phyloP scores from a whole-genome alignment of 768 basidiomycete species.

The Psilocybe subaeruginosa region DNA sequence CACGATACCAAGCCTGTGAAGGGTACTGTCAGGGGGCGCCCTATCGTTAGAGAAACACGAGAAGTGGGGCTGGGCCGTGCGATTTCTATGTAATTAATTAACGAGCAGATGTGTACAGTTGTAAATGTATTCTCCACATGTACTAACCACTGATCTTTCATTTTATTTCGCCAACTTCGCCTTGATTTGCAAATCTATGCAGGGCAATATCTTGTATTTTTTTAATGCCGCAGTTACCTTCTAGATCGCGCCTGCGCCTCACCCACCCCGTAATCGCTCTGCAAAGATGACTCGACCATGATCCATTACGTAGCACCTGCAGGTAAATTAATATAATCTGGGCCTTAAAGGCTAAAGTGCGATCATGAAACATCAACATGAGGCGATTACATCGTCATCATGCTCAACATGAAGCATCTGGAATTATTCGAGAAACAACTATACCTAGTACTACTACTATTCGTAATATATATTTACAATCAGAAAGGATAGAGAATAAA shows the following conservation, averaged over 20 bases:
- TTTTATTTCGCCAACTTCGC: background rate
- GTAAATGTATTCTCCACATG: constrained; percentile 4
- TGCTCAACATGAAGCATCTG: background rate
- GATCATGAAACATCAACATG: constrained; percentile 2
- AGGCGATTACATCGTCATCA: background rate
- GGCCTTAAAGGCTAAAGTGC: constrained; percentile 6
- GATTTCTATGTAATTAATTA: constrained; percentile 71
- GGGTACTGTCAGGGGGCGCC: constrained; percentile 63
- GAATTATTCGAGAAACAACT: background rate
- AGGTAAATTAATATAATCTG: background rate
- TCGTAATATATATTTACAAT: background rate
- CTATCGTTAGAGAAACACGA: constrained; percentile 61
- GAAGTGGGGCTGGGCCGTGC: constrained; percentile 76
- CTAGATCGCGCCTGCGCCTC: background rate
- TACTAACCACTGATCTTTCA: background rate
- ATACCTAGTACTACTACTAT: background rate
- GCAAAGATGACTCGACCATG: background rate
- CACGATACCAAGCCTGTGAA: constrained; percentile 51
- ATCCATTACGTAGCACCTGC: background rate
- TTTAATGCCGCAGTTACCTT: background rate
- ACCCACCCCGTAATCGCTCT: background rate
- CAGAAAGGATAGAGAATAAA: background rate
- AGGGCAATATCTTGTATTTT: background rate
- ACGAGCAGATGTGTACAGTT: background rate
- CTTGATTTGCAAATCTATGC: background rate